Evolutionary conservation across 208 protist species (phyloP).

Genomic region (Leishmania tropica): DNA sequence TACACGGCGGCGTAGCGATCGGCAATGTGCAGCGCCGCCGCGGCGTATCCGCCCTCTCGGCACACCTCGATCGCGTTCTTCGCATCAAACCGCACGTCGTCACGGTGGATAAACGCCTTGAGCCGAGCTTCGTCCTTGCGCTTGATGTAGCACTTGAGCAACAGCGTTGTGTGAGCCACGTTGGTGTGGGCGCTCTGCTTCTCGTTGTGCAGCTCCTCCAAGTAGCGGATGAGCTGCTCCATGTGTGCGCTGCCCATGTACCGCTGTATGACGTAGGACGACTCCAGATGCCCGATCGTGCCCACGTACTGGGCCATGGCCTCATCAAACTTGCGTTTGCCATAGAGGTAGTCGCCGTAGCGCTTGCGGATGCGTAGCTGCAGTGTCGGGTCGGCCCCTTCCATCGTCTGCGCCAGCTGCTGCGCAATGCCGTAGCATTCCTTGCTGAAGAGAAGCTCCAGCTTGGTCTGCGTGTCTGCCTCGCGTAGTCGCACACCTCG

Average conservation of each 20-base stretch:
- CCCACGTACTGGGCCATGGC: conserved; percentile 95
- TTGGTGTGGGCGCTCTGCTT: conserved; percentile 68
- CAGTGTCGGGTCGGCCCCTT: conserved; percentile 54
- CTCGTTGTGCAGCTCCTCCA: conserved; percentile 88
- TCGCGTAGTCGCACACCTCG: conserved; percentile 74
- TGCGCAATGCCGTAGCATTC: conserved; percentile 95
- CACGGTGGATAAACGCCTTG: conserved; percentile 89
- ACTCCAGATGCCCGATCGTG: conserved; percentile 95
- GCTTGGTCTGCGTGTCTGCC: conserved; percentile 92
- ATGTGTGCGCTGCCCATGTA: conserved; percentile 96
- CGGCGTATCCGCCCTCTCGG: conserved; percentile 89
- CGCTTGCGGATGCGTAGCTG: conserved; percentile 91
- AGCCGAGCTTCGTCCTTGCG: conserved; percentile 91
- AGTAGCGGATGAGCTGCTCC: conserved; percentile 93
- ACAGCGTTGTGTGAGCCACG: conserved; percentile 96
- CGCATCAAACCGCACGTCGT: conserved; percentile 93
- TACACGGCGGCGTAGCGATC: conserved; percentile 81
- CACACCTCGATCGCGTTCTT: conserved; percentile 95
- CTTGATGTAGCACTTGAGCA: conserved; percentile 98
- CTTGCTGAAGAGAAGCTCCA: conserved; percentile 96
- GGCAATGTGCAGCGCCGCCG: conserved; percentile 88
- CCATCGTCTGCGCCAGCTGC: conserved; percentile 71
- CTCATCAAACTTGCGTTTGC: conserved; percentile 66
- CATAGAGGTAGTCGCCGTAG: conserved; percentile 96
- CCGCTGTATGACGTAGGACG: conserved; percentile 97